Evolutionary conservation across 2,329 filamentous ascomycete genomes (phyloP).

Genomic region (Aspergillus fumigatiaffinis): DNA sequence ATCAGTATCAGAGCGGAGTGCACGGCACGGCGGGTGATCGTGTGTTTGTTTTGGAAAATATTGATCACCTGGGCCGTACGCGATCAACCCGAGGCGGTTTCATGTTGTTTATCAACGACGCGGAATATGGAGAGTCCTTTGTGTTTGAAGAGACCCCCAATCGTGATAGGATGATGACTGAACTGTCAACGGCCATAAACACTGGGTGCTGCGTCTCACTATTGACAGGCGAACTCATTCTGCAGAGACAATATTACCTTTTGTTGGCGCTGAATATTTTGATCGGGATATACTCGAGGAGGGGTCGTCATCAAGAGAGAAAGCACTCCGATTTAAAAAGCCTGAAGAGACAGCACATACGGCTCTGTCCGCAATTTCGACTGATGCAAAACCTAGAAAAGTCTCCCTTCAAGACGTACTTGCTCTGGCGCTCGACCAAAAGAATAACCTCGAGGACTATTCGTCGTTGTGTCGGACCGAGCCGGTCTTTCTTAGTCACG

Average conservation of each 20-base stretch:
- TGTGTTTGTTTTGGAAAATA: constrained; percentile 33
- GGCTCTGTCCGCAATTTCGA: constrained; percentile 33
- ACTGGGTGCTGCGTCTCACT: constrained; percentile 19
- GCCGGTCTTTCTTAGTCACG: constrained; percentile 10
- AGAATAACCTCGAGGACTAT: constrained; percentile 30
- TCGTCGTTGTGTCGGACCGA: constrained; percentile 25
- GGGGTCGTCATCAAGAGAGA: constrained; percentile 28
- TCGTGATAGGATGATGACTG: constrained; percentile 16
- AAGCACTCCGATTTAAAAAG: constrained; percentile 26
- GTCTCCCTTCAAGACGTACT: constrained; percentile 31
- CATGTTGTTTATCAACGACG: constrained; percentile 34
- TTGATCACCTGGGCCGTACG: constrained; percentile 31
- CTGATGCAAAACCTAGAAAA: constrained; percentile 23
- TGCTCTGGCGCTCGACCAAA: constrained; percentile 32
- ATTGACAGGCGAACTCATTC: constrained; percentile 27
- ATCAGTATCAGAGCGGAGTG: constrained; percentile 29
- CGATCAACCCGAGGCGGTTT: constrained; percentile 30
- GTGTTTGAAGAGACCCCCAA: constrained; percentile 16
- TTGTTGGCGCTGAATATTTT: constrained; percentile 41
- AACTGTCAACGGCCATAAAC: constrained; percentile 11
- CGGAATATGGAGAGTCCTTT: constrained; percentile 37
- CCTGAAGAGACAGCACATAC: constrained; percentile 22
- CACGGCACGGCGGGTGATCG: constrained; percentile 27
- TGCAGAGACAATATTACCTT: constrained; percentile 38
- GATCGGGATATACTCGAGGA: constrained; percentile 41